A percentile compares a stretch with the other conserved stretches of the same genome.
Evolutionary conservation across 768 basidiomycete species (phyloP).

Genomic region (Psilocybe tampanensis): DNA sequence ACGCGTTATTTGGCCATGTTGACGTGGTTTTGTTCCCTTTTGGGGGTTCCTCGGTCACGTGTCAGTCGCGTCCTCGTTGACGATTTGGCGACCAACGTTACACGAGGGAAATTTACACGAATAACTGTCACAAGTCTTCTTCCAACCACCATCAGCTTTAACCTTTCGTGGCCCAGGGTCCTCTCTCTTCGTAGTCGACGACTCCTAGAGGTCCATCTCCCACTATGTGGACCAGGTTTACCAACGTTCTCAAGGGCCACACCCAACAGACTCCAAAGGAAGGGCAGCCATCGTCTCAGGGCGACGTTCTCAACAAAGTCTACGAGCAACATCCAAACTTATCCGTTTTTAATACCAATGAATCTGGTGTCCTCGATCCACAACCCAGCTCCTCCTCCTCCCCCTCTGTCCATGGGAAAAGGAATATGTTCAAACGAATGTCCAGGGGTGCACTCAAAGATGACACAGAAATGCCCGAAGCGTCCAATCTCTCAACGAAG

Average conservation of each 20-base stretch:
- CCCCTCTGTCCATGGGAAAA: constrained; percentile 48
- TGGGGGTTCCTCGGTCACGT: constrained; percentile 23
- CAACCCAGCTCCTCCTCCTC: constrained; percentile 48
- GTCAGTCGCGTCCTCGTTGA: constrained; percentile 26
- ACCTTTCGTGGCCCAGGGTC: not conserved
- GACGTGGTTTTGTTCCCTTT: constrained; percentile 3
- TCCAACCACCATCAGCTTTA: constrained; percentile 22
- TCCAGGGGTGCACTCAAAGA: constrained; percentile 45
- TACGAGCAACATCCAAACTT: constrained; percentile 65
- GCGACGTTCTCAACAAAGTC: constrained; percentile 51
- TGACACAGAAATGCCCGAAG: constrained; percentile 34
- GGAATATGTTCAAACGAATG: constrained; percentile 56
- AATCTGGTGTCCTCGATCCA: constrained; percentile 27
- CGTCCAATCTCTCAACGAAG: constrained; percentile 42
- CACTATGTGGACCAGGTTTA: constrained; percentile 66
- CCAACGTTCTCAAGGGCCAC: constrained; percentile 52
- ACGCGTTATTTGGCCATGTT: constrained; percentile 9
- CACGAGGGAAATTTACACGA: constrained; percentile 10
- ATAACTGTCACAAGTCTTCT: constrained; percentile 23
- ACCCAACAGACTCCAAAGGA: constrained; percentile 32
- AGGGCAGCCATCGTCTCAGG: constrained; percentile 21
- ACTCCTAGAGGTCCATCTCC: constrained; percentile 2
- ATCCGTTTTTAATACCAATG: constrained; percentile 52
- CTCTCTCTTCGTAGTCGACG: constrained; percentile 4
- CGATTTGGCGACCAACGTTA: constrained; percentile 17